These are phyloP conservation scores for Leccinum longicurvipes DNA, from an alignment of 768 basidiomycete genomes.

Conservation along the genomic window DNA sequence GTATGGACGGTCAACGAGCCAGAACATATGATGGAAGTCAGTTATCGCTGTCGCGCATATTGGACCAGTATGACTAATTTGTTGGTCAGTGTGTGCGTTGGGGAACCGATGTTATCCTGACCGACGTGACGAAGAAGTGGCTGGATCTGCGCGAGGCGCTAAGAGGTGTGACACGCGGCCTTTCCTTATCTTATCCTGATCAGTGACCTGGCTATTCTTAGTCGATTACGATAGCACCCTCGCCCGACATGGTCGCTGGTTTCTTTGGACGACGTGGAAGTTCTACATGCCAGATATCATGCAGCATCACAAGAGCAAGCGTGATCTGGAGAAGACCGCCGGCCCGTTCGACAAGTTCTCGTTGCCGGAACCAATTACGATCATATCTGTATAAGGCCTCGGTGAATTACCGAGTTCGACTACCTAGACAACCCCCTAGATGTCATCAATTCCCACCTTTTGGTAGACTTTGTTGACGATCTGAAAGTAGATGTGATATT, in stretches of 20 bases:
- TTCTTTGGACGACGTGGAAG: constrained; percentile 67
- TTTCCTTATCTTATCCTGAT: not conserved
- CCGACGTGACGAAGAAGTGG: constrained; percentile 70
- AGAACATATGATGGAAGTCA: constrained; percentile 85
- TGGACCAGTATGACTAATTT: not conserved
- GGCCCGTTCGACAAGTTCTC: constrained; percentile 49
- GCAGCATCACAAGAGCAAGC: constrained; percentile 27
- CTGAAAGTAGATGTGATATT: not conserved
- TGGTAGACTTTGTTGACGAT: not conserved
- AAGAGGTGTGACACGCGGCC: constrained; percentile 40
- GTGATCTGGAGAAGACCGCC: constrained; percentile 45
- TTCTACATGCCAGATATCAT: constrained; percentile 55
- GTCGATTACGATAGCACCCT: constrained; percentile 67
- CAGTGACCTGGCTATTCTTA: constrained; percentile 27
- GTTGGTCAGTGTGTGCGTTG: constrained; percentile 60
- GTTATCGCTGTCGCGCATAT: constrained; percentile 17
- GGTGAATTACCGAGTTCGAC: not conserved
- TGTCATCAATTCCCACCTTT: not conserved
- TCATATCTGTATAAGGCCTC: constrained; percentile 12
- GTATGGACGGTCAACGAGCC: constrained; percentile 96
- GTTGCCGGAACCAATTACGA: constrained; percentile 23
- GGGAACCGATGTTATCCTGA: constrained; percentile 76
- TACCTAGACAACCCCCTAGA: not conserved
- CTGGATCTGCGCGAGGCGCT: constrained; percentile 58
- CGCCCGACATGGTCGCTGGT: constrained; percentile 59